Evolutionary conservation across 2,329 filamentous ascomycete genomes (phyloP), one percentile per base, ranked within the genome.

Genomic region (Metarhizium guizhouense): DNA sequence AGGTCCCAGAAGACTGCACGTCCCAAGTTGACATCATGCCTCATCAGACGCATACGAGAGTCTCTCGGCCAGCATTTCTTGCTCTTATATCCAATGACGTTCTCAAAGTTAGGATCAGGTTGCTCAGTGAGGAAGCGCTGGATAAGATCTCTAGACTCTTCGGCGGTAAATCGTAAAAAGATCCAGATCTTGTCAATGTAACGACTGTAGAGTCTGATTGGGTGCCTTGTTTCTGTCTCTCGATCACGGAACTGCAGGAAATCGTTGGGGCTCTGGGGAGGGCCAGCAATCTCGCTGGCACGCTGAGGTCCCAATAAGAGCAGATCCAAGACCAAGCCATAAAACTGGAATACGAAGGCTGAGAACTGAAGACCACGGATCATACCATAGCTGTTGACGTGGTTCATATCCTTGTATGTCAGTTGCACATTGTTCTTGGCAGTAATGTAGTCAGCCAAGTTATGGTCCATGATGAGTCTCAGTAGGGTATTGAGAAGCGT

Each of bases 371-470:
- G 80, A 63, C 95, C 94, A 65, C 94, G 90, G 65, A 99, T 96
- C 87, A 99, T 88, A 63, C 94, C 94, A 68, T 97, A 99, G 68
- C 90, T 95, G 74, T 99, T 99, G 68, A 95, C 94, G 67, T 99
- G 94, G 68, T 96, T 97, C 94, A 99, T 99, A 65, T 99, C 94
- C 76, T 99, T 99, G 79, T 99, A 99, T 59, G 95, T 96, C 60
- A 99, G 82, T 70, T 96, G 93, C 13, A 99, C 94, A 67, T 99
- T 99, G 78, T 99, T 99, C 82, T 99, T 99, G 42, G 93, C 91
- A 1, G 93, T 96, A 67, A 99, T 99, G 74, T 99, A 99, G 71
- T 99, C 95, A 5, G 94, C 94, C 74, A 99, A 74, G 70, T 99
- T 99, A 79, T 99, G 94, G 65, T 99, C 95, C 95, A 99, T 99